Percentiles rank a stretch among this genome's conserved stretches.
Evolutionary conservation across 441 rosid species (phyloP).

Genomic region (Croton setiger): DNA sequence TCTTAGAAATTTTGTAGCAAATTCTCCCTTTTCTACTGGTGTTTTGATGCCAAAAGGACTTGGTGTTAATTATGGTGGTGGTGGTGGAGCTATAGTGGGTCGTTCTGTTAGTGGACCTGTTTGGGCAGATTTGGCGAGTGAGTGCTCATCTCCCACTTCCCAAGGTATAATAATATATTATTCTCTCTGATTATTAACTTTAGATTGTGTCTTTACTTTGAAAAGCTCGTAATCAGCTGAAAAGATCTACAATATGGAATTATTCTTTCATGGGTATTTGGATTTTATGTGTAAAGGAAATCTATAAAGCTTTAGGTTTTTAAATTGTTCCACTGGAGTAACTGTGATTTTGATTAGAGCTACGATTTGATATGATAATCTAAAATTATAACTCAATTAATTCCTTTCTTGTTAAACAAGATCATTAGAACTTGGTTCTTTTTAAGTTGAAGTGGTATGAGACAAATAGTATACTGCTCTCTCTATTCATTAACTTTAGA

Average conservation of each 20-base stretch:
- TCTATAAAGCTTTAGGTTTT: not conserved
- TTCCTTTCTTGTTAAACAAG: not conserved
- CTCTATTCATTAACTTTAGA: not conserved
- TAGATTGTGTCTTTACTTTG: not conserved
- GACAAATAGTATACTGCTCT: not conserved
- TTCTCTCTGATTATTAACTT: not conserved
- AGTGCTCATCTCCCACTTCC: slow-evolving; percentile 50
- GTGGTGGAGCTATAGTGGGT: slow-evolving; percentile 24
- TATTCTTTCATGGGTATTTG: not conserved
- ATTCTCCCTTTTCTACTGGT: slow-evolving; percentile 82
- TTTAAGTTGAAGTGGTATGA: not conserved
- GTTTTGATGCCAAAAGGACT: slow-evolving; percentile 70
- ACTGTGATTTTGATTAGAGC: not conserved
- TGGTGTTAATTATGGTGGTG: slow-evolving; percentile 40
- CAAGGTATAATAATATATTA: slow-evolving; percentile 36
- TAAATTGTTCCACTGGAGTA: not conserved
- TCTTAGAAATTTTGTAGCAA: slow-evolving; percentile 44
- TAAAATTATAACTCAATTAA: not conserved
- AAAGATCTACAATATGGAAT: not conserved
- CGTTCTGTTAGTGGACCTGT: slow-evolving; percentile 38
- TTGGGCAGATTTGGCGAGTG: slow-evolving; percentile 67
- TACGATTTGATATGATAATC: not conserved
- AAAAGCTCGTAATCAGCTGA: not conserved
- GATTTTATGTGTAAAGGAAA: not conserved
- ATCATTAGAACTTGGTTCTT: not conserved